Evolutionary conservation across 768 basidiomycete species (phyloP).

Genomic region (Tylopilus subfusipes): DNA sequence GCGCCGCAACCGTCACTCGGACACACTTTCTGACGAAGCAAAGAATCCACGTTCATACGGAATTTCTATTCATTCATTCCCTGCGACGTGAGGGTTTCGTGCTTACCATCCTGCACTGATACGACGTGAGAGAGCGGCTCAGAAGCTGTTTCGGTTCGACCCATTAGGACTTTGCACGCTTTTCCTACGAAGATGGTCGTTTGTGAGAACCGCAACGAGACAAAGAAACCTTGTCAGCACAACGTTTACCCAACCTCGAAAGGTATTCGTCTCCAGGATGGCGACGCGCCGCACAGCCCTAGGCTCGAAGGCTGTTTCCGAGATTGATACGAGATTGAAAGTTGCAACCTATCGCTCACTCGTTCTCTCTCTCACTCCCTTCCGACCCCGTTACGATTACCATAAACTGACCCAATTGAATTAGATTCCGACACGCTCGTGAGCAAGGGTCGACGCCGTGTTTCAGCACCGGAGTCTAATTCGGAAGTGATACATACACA

Average conservation of each 20-base stretch:
- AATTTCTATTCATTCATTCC: neutral
- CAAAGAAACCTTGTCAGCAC: neutral
- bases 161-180: neutral
- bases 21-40: neutral
- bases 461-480: slow-evolving; percentile 6
- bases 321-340: slow-evolving; percentile 16
- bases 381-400: slow-evolving; percentile 9
- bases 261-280: slow-evolving; percentile 12
- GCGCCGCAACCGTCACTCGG: neutral
- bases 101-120: neutral
- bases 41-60: slow-evolving; percentile 13
- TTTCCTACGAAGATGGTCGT: neutral
- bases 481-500: slow-evolving; percentile 1
- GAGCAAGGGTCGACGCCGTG: slow-evolving; percentile 7
- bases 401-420: slow-evolving; percentile 5
- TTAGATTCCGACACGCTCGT: slow-evolving; percentile 8
- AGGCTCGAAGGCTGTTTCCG: neutral
- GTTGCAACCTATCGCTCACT: slow-evolving; percentile 4
- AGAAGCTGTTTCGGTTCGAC: slow-evolving; percentile 9
- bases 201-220: neutral
- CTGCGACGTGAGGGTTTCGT: neutral
- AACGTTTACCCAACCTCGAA: neutral
- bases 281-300: slow-evolving; percentile 13
- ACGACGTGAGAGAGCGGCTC: slow-evolving; percentile 9
- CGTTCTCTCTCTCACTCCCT: slow-evolving; percentile 1